Percentiles rank a stretch among this genome's conserved stretches.
These are phyloP conservation scores for Metschnikowia lachancei DNA, from an alignment of 805 yeast genomes.

Conservation along the genomic window DNA sequence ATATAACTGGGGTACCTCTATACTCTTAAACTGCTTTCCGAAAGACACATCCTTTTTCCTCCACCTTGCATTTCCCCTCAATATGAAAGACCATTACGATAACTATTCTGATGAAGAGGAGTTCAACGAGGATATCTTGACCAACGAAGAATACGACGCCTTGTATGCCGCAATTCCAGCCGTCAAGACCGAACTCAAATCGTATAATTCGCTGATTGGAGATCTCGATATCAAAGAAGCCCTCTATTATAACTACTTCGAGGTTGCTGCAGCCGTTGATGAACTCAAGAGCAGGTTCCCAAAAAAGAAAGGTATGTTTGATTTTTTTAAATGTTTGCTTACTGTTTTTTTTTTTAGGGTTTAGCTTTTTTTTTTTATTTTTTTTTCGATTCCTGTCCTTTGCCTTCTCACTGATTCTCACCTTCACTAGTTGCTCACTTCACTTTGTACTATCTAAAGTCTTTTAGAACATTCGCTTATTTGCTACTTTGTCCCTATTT, in stretches of 20 bases:
- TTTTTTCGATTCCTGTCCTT: constrained; percentile 1
- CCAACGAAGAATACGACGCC: constrained; percentile 42
- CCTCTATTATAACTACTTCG: constrained; percentile 58
- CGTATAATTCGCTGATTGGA: constrained; percentile 43
- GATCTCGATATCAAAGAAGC: constrained; percentile 55
- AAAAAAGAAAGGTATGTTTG: constrained; percentile 45
- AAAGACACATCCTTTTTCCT: no score
- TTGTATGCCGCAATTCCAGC: constrained; percentile 44
- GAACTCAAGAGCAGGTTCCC: constrained; percentile 41
- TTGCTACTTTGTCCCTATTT: no score
- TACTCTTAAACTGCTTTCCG: no score
- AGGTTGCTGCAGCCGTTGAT: constrained; percentile 48
- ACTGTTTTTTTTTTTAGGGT: background rate
- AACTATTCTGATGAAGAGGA: constrained; percentile 29
- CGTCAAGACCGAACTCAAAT: constrained; percentile 35
- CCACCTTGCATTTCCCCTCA: background rate
- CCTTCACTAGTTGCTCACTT: no score
- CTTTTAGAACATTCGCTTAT: background rate
- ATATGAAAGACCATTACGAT: constrained; percentile 25
- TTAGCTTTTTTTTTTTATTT: constrained; percentile 1
- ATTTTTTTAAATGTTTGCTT: background rate
- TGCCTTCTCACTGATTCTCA: background rate
- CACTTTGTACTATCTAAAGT: constrained; percentile 9
- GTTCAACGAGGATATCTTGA: constrained; percentile 38
- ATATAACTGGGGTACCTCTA: no score